phyloP scores from a whole-genome alignment of 1,284 basidiomycete species.

The Mycosarcoma maydis region DNA sequence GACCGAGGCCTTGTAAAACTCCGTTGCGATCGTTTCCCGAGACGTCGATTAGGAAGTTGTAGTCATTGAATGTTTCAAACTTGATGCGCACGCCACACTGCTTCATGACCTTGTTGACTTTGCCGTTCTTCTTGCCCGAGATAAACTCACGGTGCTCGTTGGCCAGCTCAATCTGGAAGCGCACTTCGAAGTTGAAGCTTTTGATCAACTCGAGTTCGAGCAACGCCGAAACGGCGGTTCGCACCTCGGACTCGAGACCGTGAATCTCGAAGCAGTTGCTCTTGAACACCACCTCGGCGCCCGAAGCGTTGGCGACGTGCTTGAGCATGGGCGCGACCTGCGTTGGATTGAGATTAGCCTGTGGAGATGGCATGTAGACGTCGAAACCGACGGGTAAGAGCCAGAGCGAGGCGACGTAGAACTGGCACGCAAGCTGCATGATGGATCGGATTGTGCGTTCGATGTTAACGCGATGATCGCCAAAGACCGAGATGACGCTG shows the following conservation, averaged over 20 bases:
- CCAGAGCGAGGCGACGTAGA: constrained; percentile 96
- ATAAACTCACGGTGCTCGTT: constrained; percentile 99
- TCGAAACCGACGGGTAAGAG: constrained; percentile 92
- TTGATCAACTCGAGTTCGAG: constrained; percentile 91
- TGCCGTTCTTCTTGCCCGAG: constrained; percentile 68
- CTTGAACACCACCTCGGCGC: constrained; percentile 96
- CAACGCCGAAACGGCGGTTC: constrained; percentile 83
- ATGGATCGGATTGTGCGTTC: constrained; percentile 92
- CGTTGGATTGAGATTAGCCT: constrained; percentile 78
- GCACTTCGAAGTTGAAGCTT: constrained; percentile 95
- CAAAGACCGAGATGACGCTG: constrained; percentile 91
- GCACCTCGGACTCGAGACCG: constrained; percentile 91
- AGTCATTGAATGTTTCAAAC: constrained; percentile 98
- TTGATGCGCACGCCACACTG: constrained; percentile 88
- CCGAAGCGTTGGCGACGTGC: constrained; percentile 84
- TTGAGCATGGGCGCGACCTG: constrained; percentile 87
- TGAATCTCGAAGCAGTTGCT: constrained; percentile 97
- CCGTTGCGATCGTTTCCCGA: constrained; percentile 70
- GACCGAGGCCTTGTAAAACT: constrained; percentile 84
- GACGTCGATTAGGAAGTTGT: constrained; percentile 96
- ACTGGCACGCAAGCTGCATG: constrained; percentile 95
- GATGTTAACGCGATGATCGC: constrained; percentile 92
- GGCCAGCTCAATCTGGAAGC: constrained; percentile 97
- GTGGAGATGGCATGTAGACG: constrained; percentile 79
- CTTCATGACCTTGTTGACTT: constrained; percentile 71